Evolutionary conservation across 1,284 basidiomycete species (phyloP).

Genomic region (Microbotryum saponariae): DNA sequence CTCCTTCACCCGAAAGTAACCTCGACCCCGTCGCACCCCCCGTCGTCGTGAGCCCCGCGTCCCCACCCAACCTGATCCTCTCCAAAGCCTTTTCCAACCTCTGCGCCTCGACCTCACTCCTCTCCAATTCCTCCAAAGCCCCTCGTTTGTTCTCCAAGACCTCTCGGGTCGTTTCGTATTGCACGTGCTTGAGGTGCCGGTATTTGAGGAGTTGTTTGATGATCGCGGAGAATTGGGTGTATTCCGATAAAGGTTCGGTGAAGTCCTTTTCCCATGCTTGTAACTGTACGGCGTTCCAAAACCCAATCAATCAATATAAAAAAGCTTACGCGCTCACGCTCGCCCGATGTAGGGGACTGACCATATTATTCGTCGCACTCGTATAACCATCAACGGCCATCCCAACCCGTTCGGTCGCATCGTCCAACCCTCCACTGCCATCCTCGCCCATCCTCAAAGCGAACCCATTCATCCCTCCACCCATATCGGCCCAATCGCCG

Average conservation of each 20-base stretch:
- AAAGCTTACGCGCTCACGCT: background rate
- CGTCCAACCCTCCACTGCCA: slow-evolving; percentile 48
- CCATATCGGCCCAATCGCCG: slow-evolving; percentile 87
- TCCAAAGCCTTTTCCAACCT: slow-evolving; percentile 78
- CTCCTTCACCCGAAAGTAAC: background rate
- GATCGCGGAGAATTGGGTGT: slow-evolving; percentile 86
- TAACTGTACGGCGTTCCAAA: slow-evolving; percentile 50
- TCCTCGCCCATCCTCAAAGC: slow-evolving; percentile 64
- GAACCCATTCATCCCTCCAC: slow-evolving; percentile 91
- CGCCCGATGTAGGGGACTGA: slow-evolving; percentile 43
- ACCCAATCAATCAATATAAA: background rate
- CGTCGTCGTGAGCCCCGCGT: slow-evolving; percentile 14
- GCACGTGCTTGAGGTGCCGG: slow-evolving; percentile 95
- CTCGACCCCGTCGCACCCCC: slow-evolving; percentile 9
- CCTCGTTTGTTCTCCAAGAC: slow-evolving; percentile 77
- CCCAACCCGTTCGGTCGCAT: slow-evolving; percentile 81
- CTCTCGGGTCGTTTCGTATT: slow-evolving; percentile 95
- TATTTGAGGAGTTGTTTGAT: slow-evolving; percentile 90
- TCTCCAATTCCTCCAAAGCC: slow-evolving; percentile 81
- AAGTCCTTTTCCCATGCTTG: slow-evolving; percentile 87
- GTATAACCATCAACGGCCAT: slow-evolving; percentile 96
- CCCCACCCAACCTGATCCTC: slow-evolving; percentile 31
- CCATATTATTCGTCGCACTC: slow-evolving; percentile 70
- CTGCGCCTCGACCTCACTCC: slow-evolving; percentile 81
- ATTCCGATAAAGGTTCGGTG: slow-evolving; percentile 93